These are phyloP conservation scores for Bullera alba DNA, from an alignment of 768 basidiomycete genomes.

Conservation along the genomic window DNA sequence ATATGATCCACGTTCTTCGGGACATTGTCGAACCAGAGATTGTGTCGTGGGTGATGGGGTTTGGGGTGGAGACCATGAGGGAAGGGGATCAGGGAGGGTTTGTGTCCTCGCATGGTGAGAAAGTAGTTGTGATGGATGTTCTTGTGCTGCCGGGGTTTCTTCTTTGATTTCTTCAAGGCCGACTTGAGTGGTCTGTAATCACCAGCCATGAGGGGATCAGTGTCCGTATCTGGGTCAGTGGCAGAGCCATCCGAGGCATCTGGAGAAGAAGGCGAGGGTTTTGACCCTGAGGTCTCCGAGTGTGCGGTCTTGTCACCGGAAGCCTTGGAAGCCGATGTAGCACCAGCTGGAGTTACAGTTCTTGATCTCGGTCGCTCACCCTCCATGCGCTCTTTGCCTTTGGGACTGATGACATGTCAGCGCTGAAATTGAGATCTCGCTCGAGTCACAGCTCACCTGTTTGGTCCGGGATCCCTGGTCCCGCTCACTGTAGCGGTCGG, in stretches of 20 bases:
- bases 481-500: no score
- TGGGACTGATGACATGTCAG: no score
- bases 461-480: no score
- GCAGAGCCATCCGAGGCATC: no score
- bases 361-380: no score
- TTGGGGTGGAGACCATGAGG: conserved; percentile 38
- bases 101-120: conserved; percentile 36
- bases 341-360: no score
- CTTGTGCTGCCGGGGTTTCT: conserved; percentile 28
- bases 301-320: background rate
- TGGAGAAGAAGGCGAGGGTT: no score
- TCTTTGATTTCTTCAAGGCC: conserved; percentile 34
- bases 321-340: background rate
- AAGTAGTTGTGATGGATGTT: conserved; percentile 39
- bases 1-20: conserved; percentile 32
- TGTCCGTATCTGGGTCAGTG: no score
- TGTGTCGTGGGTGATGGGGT: conserved; percentile 23
- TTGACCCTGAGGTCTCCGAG: background rate
- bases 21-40: conserved; percentile 37
- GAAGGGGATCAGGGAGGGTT: conserved; percentile 34
- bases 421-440: no score
- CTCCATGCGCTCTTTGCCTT: no score
- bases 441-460: no score
- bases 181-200: conserved; percentile 33
- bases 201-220: conserved; percentile 32